These are phyloP conservation scores for Podaxis mareebaensis DNA, from an alignment of 768 basidiomycete genomes.

Conservation along the genomic window DNA sequence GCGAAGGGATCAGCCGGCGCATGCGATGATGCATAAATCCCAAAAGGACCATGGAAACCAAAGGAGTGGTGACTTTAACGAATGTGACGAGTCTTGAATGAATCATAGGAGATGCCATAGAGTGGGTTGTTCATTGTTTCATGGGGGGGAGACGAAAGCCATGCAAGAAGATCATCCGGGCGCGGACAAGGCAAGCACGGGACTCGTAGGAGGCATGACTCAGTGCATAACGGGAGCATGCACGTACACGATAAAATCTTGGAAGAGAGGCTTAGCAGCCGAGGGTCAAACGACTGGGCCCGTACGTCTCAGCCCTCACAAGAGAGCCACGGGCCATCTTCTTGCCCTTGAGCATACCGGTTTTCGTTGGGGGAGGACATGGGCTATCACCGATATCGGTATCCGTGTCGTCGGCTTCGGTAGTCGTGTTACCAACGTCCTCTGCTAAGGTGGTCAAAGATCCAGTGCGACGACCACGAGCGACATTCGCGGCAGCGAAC, in stretches of 20 bases:
- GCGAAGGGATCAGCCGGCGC: background rate
- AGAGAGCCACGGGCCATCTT: conserved; percentile 52
- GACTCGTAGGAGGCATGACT: background rate
- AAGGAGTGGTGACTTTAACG: conserved; percentile 1
- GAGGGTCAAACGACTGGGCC: conserved; percentile 50
- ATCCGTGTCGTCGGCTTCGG: conserved; percentile 73
- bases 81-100: background rate
- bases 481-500: conserved; percentile 71
- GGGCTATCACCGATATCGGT: conserved; percentile 84
- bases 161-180: background rate
- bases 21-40: background rate
- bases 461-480: conserved; percentile 61
- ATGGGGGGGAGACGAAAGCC: background rate
- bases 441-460: conserved; percentile 64
- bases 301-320: conserved; percentile 68
- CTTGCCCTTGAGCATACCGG: conserved; percentile 55
- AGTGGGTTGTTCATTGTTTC: background rate
- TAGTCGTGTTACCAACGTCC: conserved; percentile 54
- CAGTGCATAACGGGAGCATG: background rate
- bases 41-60: background rate
- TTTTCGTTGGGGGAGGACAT: conserved; percentile 77
- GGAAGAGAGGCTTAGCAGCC: conserved; percentile 2
- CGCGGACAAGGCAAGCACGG: background rate
- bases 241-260: background rate
- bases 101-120: conserved; percentile 5